Evolutionary conservation across 495 filamentous ascomycete genomes (phyloP), one percentile per base, ranked within the genome.

Genomic region (Annulohypoxylon moriforme): DNA sequence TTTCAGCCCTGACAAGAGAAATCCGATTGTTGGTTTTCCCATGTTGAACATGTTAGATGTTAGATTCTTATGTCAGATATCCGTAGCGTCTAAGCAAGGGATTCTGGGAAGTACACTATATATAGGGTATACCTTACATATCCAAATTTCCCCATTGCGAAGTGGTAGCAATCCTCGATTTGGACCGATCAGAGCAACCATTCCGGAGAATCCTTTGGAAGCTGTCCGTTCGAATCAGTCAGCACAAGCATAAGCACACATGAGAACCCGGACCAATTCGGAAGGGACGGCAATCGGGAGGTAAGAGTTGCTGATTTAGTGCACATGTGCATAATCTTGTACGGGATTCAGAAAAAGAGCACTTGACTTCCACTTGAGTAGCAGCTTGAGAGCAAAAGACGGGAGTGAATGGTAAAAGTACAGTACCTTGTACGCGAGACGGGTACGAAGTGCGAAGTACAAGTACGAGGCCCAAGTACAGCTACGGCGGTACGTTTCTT

Each of bases 321-420:
- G 25, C 25, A 34, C 22, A 58, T 4, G 59, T 69, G 67, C 67
- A 64, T 70, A 64, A 69, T 29, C 34, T 59, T 64, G 47, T 52
- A 52, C 47, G 46, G 31, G 20, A 58, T 59, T 68, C 40, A 44
- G 14, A 14, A 40, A 14, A 36, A 36, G 13, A 36, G n/a, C n/a
- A n/a, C n/a, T n/a, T n/a, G n/a, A n/a, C n/a, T n/a, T n/a, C n/a
- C n/a, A n/a, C n/a, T n/a, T n/a, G n/a, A n/a, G n/a, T n/a, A n/a
- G n/a, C n/a, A n/a, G n/a, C n/a, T n/a, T n/a, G n/a, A 29, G 27
- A 29, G 27, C 27, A 29, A 6, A 2, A 29, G 27, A 3, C 27
- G 27, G 27, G 27, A 29, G 3, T 3, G 27, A 29, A 29, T 29
- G 6, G 27, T 6, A 52, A 52, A 55, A 10, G 50, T 55, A 55